A percentile compares a stretch with the other conserved stretches of the same genome.
phyloP scores from a whole-genome alignment of 805 yeast genomes.

The Pichia ethanolica region DNA sequence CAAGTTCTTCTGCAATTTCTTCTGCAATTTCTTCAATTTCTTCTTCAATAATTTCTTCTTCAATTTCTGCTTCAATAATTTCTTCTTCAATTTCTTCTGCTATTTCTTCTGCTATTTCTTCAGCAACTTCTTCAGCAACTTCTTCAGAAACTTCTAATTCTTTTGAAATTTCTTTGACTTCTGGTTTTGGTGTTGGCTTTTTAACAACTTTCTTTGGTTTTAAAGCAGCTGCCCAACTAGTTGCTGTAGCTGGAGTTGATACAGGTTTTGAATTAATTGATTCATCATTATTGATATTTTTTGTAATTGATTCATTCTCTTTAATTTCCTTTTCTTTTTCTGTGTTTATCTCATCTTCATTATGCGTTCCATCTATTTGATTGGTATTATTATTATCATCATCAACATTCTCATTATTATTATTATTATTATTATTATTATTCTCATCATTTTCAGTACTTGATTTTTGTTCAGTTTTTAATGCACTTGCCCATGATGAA shows the following conservation, averaged over 20 bases:
- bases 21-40: constrained; percentile 4
- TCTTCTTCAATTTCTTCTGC: too few relatives aligned
- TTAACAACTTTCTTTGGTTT: background rate
- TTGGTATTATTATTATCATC: too few relatives aligned
- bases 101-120: constrained; percentile 8
- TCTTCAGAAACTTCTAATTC: constrained; percentile 11
- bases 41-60: too few relatives aligned
- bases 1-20: constrained; percentile 8
- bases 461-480: constrained; percentile 14
- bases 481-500: constrained; percentile 30
- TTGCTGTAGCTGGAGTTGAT: background rate
- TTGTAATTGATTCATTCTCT: background rate
- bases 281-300: background rate
- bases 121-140: constrained; percentile 22
- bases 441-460: too few relatives aligned
- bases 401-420: too few relatives aligned
- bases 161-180: background rate
- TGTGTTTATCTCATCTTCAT: background rate
- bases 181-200: background rate
- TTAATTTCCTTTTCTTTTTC: background rate
- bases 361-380: too few relatives aligned
- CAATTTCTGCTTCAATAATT: too few relatives aligned
- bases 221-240: constrained; percentile 4
- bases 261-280: background rate
- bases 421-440: too few relatives aligned